Percentiles rank a stretch among this genome's conserved stretches.
Evolutionary conservation across 176 grass and related monocot species (phyloP).

Genomic region (Microstegium vimineum): DNA sequence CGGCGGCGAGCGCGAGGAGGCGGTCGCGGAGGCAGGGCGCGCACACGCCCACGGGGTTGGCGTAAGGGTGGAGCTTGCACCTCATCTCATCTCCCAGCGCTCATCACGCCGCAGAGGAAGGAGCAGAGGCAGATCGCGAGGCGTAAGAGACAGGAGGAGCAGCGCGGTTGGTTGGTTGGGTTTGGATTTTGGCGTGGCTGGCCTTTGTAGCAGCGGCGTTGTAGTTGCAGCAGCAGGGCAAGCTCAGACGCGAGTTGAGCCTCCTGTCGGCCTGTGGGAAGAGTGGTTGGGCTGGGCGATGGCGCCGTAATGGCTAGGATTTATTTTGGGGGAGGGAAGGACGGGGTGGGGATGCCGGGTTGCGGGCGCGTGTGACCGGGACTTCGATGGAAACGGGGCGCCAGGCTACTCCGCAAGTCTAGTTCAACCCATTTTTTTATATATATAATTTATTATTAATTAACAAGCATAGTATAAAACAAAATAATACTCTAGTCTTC

Average conservation of each 20-base stretch:
- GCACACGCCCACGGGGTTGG: constrained; percentile 65
- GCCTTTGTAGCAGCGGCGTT: not conserved
- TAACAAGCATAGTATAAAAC: no score
- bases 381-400: not conserved
- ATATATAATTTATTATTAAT: no score
- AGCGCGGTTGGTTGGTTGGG: not conserved
- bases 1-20: constrained; percentile 55
- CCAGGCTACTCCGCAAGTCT: not conserved
- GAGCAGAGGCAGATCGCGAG: not conserved
- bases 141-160: no score
- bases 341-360: not conserved
- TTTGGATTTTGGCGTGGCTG: constrained; percentile 24
- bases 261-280: not conserved
- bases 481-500: not conserved
- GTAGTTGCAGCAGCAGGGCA: not conserved
- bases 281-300: constrained; percentile 3
- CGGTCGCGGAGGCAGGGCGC: constrained; percentile 71
- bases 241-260: no score
- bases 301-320: constrained; percentile 1
- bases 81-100: constrained; percentile 41
- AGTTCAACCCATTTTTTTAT: not conserved
- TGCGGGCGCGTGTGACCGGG: not conserved
- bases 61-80: constrained; percentile 76
- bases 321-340: not conserved
- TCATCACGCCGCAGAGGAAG: constrained; percentile 3